Evolutionary conservation across 164 flowering plant species (phyloP).

Genomic region (Vitis amurensis): DNA sequence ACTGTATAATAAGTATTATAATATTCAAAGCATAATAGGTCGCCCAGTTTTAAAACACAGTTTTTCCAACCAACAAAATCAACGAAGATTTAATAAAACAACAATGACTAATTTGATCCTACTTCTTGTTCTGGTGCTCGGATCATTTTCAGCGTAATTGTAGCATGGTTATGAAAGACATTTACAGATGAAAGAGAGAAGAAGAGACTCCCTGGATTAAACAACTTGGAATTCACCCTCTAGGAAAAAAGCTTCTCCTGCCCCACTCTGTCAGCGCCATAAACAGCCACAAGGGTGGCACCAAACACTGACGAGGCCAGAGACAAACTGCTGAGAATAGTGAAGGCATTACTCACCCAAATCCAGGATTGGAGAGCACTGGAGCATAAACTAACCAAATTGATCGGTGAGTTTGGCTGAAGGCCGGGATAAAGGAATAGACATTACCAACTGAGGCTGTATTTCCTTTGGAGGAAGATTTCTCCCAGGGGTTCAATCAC

Average conservation of each 20-base stretch:
- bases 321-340: constrained; percentile 29
- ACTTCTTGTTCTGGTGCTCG: constrained; percentile 12
- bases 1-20: too few species aligned
- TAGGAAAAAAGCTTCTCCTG: constrained; percentile 26
- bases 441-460: constrained; percentile 26
- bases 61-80: too few species aligned
- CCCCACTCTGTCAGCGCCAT: constrained; percentile 26
- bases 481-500: constrained; percentile 29
- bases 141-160: constrained; percentile 9
- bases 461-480: constrained; percentile 13
- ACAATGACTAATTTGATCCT: neutral
- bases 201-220: constrained; percentile 18
- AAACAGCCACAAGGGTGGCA: constrained; percentile 27
- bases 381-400: constrained; percentile 35
- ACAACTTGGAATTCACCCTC: constrained; percentile 31
- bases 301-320: constrained; percentile 20
- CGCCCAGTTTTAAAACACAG: too few species aligned
- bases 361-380: constrained; percentile 29
- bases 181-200: neutral
- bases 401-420: constrained; percentile 30
- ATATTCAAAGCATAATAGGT: too few species aligned
- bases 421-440: constrained; percentile 24
- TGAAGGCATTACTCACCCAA: constrained; percentile 25
- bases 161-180: too few species aligned
- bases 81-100: neutral